These are phyloP conservation scores for Rhazya stricta DNA, from an alignment of 257 asterid genomes.

Conservation along the genomic window DNA sequence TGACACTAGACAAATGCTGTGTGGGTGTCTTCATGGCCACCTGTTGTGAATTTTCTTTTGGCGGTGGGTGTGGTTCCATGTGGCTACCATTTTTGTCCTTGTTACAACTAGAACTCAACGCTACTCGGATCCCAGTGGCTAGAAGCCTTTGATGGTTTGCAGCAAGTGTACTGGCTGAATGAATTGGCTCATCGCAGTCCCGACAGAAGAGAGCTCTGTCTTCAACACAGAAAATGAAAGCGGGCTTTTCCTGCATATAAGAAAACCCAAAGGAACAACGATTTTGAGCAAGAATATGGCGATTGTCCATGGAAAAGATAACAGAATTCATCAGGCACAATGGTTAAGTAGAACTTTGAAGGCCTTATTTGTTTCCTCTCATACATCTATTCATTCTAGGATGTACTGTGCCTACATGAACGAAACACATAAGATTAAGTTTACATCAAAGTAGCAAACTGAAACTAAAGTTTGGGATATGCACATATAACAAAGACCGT, in stretches of 20 bases:
- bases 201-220: slow-evolving; percentile 94
- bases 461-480: neutral
- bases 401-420: neutral
- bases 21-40: slow-evolving; percentile 30
- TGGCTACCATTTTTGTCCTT: slow-evolving; percentile 31
- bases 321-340: neutral
- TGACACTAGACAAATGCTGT: slow-evolving; percentile 32
- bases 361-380: neutral
- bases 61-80: slow-evolving; percentile 68
- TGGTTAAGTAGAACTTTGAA: neutral
- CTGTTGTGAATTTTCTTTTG: slow-evolving; percentile 41
- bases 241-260: slow-evolving; percentile 59
- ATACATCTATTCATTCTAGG: neutral
- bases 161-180: slow-evolving; percentile 65
- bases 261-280: neutral
- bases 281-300: neutral
- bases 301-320: neutral
- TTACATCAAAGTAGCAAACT: neutral
- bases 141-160: slow-evolving; percentile 85
- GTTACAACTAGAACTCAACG: slow-evolving; percentile 50
- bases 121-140: slow-evolving; percentile 96
- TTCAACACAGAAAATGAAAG: slow-evolving; percentile 96
- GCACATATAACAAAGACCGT: neutral
- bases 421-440: neutral
- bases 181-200: slow-evolving; percentile 87